Base-by-base conservation (phyloP, 768 basidiomycete species). In the Boletus subcaerulescens region DNA sequence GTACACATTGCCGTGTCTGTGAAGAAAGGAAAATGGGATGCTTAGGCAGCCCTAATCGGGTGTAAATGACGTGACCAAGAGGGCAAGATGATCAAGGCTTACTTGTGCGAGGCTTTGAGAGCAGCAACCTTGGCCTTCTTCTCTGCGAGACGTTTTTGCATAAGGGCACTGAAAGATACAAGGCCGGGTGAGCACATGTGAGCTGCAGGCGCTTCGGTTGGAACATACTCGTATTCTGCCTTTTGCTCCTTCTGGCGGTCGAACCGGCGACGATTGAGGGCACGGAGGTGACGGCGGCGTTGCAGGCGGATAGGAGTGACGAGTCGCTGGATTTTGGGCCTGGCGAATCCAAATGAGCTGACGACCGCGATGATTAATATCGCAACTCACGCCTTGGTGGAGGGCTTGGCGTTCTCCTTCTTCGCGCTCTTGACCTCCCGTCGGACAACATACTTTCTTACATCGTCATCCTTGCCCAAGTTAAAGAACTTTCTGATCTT, bases 401-500 rank as follows among this genome's bases (percentile, higher is more conserved):
- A 96, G 43, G 94, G 89, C 80, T 97, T 97, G 48, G 87, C 91
- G 60, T 80, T 76, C 67, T 84, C 82, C 81, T 96, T 97, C 87
- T 95, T 97, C 68, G 78, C 62, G 72, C 85, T 87, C 75, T 76
- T 86, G 43, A 98, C 93, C 78, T 97, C 94, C 63, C 95, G 80
- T 65, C 93, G 80, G 65, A 98, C 86, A 62, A 97, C 95, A 74
- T 96, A 98, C 77, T 97, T 95, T 77, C 92, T 85, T 56, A 99
- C 96, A 78, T 98, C 96, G 69, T 99, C 96, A 68, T 95, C 89
- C 84, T 98, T 98, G 77, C 82, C 80, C 71, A 98, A 79, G 81
- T 96, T 96, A 84, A 99, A 98, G 84, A 98, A 97, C 70, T 76
- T 83, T 73, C 94, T 83, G 76, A 99, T 98, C 85, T 95, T 96